Base-by-base conservation (phyloP, 2,329 filamentous ascomycete genomes). In the Alternaria panax region DNA sequence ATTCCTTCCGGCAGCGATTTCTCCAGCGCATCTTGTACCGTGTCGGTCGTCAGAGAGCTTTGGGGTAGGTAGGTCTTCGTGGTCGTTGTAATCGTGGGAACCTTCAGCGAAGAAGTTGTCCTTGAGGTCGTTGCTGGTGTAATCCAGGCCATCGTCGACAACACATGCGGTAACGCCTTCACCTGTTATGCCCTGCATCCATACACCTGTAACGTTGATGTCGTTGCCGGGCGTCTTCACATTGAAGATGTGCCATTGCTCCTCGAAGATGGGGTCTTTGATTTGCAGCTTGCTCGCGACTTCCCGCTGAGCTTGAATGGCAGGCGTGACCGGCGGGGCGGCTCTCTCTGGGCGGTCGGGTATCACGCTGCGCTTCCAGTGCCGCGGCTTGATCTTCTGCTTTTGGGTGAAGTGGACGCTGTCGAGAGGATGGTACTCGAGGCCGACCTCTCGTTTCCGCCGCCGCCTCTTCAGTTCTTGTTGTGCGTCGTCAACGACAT, bases 211-310 rank as follows among this genome's bases (percentile, higher is more conserved):
- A n/a, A 98, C 93, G 72, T 99, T 99, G 72, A 99, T 86, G 76
- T 99, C 95, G 79, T 98, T 92, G 6, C 93, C 94, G 0, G 88
- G 75, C 69, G 96, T 88, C 6, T 90, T 76, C 0, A 90, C 84
- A 75, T 99, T 99, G 81, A 91, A 89, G 46, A 99, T 82, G 84
- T 99, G 95, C 95, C 95, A 99, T 79, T 99, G 95, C 57, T 96
- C 90, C 41, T 86, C 84, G 79, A 98, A 99, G 52, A 96, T 96
- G 18, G 95, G 95, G 72, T 99, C 95, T 30, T 82, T 78, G 65
- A 99, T 98, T 14, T 84, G 83, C n/a, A 99, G 83, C 2, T 83
- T 81, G 51, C 83, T 78, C 66, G 74, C 75, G 24, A 75, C 84
- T 81, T 75, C 66, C 3, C 69, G 67, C 64, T 75, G 76, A 60